These are phyloP conservation scores for Hypholoma fasciculare DNA, from an alignment of 768 basidiomycete species.

Conservation along the genomic window DNA sequence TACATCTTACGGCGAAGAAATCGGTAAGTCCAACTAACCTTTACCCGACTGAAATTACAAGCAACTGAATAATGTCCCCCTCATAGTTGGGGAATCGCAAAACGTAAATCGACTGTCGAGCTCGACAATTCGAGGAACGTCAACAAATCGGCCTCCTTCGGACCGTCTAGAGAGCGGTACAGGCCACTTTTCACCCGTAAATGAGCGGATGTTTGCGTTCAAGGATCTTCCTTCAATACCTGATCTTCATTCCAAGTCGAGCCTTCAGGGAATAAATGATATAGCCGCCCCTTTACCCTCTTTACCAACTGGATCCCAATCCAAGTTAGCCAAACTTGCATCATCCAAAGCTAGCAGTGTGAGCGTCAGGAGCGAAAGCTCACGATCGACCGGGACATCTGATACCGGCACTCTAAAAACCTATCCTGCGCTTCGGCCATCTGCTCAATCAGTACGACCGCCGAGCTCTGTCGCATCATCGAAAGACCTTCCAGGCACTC, in stretches of 20 bases:
- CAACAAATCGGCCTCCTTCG: no score
- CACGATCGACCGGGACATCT: constrained; percentile 53
- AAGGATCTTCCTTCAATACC: constrained; percentile 58
- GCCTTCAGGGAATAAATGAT: constrained; percentile 20
- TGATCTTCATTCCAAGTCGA: constrained; percentile 51
- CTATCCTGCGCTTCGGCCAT: constrained; percentile 70
- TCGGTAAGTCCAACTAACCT: constrained; percentile 41
- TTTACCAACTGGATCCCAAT: constrained; percentile 43
- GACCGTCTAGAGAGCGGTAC: no score
- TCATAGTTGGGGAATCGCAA: no score
- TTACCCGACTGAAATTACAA: no score
- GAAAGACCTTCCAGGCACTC: constrained; percentile 25
- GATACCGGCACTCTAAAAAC: constrained; percentile 68
- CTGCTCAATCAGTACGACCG: constrained; percentile 50
- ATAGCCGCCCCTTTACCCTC: constrained; percentile 11
- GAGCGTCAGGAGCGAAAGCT: constrained; percentile 44
- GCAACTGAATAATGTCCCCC: no score
- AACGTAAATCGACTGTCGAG: no score
- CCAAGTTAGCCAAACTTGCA: constrained; percentile 70
- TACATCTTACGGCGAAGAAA: constrained; percentile 64
- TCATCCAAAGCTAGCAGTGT: constrained; percentile 36
- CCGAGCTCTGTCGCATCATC: constrained; percentile 35
- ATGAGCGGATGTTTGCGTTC: constrained; percentile 40
- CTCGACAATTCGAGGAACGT: no score
- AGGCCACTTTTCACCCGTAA: background rate